phyloP scores from a whole-genome alignment of 164 flowering plant species.

The Nymphaea thermarum region DNA sequence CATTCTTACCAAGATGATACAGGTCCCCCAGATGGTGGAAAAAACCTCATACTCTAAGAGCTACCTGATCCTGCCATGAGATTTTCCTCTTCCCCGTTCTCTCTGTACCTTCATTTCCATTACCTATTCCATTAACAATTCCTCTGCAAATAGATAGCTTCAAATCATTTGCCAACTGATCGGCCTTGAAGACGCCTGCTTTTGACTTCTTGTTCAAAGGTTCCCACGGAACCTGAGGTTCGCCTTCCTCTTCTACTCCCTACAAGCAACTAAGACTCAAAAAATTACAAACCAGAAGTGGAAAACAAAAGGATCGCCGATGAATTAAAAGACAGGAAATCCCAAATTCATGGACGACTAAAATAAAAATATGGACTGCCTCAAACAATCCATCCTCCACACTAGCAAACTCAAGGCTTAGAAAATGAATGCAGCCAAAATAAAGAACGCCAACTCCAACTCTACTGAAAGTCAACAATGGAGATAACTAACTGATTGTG shows the following conservation, averaged over 20 bases:
- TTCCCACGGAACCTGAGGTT: constrained; percentile 16
- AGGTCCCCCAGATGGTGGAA: too few species aligned
- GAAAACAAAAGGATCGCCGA: neutral
- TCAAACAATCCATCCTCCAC: too few species aligned
- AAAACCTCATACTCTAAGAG: constrained; percentile 51
- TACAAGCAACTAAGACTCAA: constrained; percentile 16
- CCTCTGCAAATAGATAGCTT: constrained; percentile 46
- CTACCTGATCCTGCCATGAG: constrained; percentile 88
- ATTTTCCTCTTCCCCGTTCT: constrained; percentile 63
- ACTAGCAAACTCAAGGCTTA: too few species aligned
- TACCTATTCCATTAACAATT: constrained; percentile 17
- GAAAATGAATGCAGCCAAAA: too few species aligned
- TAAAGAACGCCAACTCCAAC: too few species aligned
- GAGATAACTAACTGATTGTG: too few species aligned
- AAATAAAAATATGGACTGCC: too few species aligned
- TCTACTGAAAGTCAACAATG: too few species aligned
- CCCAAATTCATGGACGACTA: too few species aligned
- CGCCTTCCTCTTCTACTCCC: constrained; percentile 30
- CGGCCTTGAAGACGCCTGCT: constrained; percentile 20
- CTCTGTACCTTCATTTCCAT: constrained; percentile 14
- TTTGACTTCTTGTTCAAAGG: constrained; percentile 23
- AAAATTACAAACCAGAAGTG: neutral
- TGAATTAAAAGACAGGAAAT: neutral
- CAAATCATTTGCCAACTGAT: constrained; percentile 34
- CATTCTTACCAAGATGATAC: neutral